Percentiles rank a stretch among this genome's conserved stretches.
Conservation (phyloP, 805 yeast genomes). For the Kodamaea neixiangensis region DNA sequence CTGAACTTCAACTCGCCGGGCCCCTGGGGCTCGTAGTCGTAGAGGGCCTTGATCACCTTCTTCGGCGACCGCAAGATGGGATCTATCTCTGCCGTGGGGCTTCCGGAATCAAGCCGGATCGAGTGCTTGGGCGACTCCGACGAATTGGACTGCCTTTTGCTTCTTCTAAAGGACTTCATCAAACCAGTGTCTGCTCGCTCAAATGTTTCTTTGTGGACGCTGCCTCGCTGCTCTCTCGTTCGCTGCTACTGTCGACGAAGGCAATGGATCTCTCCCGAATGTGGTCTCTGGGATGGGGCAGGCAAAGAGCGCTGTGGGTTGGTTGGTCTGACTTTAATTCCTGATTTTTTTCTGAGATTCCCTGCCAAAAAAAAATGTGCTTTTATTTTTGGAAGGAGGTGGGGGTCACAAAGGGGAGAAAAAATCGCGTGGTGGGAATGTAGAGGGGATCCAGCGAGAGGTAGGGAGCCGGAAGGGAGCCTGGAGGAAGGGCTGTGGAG, state of each 20-base stretch:
- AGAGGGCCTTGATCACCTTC: slow-evolving; percentile 80
- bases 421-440: background rate
- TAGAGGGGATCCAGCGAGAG: background rate
- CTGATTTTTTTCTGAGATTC: background rate
- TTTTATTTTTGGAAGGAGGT: background rate
- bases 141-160: slow-evolving; percentile 38
- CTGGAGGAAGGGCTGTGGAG: background rate
- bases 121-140: slow-evolving; percentile 34
- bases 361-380: background rate
- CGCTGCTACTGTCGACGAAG: too few species aligned
- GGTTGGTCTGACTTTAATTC: background rate
- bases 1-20: slow-evolving; percentile 77
- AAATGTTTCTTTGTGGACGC: too few species aligned
- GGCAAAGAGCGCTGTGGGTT: background rate
- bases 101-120: slow-evolving; percentile 31
- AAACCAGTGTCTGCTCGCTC: too few species aligned
- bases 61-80: slow-evolving; percentile 57
- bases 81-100: slow-evolving; percentile 17
- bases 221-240: too few species aligned
- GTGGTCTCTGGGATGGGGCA: too few species aligned
- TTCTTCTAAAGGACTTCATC: slow-evolving; percentile 45
- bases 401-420: background rate
- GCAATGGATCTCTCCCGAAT: too few species aligned
- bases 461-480: background rate
- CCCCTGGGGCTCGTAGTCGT: slow-evolving; percentile 74